Evolutionary conservation across 1,139 yeast species (phyloP).

Genomic region (Lodderomyces theae): DNA sequence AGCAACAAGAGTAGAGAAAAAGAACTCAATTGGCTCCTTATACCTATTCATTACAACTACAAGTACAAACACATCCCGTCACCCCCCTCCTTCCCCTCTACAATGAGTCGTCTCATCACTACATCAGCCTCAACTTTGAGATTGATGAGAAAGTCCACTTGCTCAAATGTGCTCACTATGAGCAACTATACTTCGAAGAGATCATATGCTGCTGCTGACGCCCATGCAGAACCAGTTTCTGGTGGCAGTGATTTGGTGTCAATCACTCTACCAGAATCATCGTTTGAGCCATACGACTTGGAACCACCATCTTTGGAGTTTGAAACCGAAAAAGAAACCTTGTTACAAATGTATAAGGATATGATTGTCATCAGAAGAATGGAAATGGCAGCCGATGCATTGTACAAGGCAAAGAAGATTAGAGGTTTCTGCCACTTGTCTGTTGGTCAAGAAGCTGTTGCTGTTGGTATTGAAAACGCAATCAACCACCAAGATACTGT

Average conservation of each 20-base stretch:
- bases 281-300: conserved; percentile 84
- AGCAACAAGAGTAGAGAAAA: too few species aligned
- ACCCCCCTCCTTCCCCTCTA: conserved; percentile 7
- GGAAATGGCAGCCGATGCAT: conserved; percentile 98
- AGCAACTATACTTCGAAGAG: conserved; percentile 18
- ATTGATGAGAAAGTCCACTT: neutral
- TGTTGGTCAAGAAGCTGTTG: conserved; percentile 98
- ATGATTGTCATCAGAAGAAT: conserved; percentile 92
- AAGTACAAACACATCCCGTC: too few species aligned
- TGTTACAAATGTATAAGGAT: conserved; percentile 93
- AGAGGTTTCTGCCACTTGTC: conserved; percentile 99
- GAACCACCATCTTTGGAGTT: conserved; percentile 69
- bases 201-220: conserved; percentile 36
- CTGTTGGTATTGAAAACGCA: conserved; percentile 97
- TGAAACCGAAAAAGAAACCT: conserved; percentile 73
- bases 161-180: neutral
- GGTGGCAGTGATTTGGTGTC: conserved; percentile 37
- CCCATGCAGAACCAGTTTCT: conserved; percentile 8
- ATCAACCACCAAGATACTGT: conserved; percentile 79
- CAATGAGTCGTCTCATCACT: conserved; percentile 8
- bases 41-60: neutral
- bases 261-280: conserved; percentile 67
- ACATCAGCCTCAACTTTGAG: conserved; percentile 8
- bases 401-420: conserved; percentile 96
- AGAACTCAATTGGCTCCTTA: conserved; percentile 2